These are phyloP conservation scores for Pestalotiopsis sp. DNA, from an alignment of 2,329 filamentous ascomycete genomes.

Conservation along the genomic window DNA sequence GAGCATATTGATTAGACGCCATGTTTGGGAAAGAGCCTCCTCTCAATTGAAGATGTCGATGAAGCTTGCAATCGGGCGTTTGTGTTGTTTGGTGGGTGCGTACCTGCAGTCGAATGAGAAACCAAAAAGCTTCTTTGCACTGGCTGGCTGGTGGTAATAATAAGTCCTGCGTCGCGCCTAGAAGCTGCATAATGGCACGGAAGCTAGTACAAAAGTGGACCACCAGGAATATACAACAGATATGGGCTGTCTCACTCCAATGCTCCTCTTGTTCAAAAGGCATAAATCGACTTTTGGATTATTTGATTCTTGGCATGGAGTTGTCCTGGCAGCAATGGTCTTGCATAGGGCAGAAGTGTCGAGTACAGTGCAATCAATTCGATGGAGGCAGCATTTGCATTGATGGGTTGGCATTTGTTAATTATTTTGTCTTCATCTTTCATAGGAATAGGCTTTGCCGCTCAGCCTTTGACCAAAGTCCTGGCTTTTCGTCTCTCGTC, in stretches of 20 bases:
- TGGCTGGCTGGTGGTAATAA: neutral
- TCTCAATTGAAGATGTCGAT: neutral
- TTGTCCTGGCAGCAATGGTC: neutral
- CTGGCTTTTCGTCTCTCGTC: constrained; percentile 68
- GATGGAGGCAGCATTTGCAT: neutral
- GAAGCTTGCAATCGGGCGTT: neutral
- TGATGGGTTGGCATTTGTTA: neutral
- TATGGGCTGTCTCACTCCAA: neutral
- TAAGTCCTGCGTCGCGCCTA: neutral
- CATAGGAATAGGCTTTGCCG: neutral
- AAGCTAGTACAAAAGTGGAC: neutral
- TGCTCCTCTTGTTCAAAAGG: neutral
- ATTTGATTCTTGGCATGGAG: too few species aligned
- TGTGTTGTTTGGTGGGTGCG: neutral
- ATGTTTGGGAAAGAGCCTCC: constrained; percentile 17
- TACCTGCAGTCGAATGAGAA: neutral
- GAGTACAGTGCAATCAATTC: neutral
- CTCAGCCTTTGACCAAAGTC: constrained; percentile 51
- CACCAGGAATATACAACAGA: neutral
- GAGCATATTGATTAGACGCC: constrained; percentile 33
- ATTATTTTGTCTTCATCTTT: neutral
- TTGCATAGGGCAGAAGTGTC: neutral
- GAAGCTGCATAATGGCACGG: neutral
- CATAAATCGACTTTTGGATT: too few species aligned
- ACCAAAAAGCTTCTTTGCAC: neutral